Conservation (phyloP, 495 filamentous ascomycete species). For the Aspergillus bridgeri region DNA sequence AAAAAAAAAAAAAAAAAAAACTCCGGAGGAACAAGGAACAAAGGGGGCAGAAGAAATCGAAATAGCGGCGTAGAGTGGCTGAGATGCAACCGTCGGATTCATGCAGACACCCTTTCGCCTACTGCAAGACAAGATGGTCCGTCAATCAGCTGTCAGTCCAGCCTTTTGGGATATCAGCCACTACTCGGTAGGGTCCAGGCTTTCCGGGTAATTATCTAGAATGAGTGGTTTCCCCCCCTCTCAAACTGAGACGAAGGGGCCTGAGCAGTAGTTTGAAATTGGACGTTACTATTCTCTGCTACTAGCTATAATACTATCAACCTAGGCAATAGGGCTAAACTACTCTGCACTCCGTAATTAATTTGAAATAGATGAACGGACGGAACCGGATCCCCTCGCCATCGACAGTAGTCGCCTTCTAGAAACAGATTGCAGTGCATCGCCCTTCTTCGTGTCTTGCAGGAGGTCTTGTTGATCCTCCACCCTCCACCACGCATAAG, state of each 20-base stretch:
- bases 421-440: constrained; percentile 11
- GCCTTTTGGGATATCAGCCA: constrained; percentile 4
- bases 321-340: neutral
- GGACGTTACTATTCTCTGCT: too few species aligned
- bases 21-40: neutral
- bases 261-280: neutral
- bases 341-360: too few species aligned
- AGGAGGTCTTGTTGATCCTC: constrained; percentile 15
- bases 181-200: too few species aligned
- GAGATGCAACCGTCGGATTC: constrained; percentile 13
- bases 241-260: neutral
- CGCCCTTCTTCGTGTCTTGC: constrained; percentile 16
- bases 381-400: neutral
- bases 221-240: neutral
- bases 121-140: constrained; percentile 12
- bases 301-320: too few species aligned
- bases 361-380: neutral
- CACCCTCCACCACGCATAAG: constrained; percentile 9
- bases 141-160: constrained; percentile 10
- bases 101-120: constrained; percentile 14
- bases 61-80: neutral
- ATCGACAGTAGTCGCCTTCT: constrained; percentile 4
- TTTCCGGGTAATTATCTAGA: neutral
- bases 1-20: neutral
- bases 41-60: neutral